These are phyloP conservation scores for Fusarium sp. DNA, from an alignment of 2,329 filamentous ascomycete species.

Conservation along the genomic window DNA sequence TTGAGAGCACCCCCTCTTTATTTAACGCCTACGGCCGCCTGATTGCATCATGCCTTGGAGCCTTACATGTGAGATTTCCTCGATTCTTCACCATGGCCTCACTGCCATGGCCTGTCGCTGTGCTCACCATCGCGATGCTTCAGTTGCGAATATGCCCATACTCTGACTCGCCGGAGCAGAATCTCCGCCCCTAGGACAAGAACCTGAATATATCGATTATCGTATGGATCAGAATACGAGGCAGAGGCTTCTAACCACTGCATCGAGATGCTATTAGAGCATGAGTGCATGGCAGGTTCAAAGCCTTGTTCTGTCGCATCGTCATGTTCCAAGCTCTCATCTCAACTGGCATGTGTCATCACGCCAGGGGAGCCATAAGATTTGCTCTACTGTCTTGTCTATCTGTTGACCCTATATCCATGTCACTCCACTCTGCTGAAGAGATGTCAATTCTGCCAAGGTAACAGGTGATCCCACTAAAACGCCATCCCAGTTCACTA, in stretches of 20 bases:
- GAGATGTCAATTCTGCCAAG: too few relatives aligned
- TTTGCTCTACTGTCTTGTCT: not conserved
- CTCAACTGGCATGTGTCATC: not conserved
- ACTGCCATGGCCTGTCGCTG: not conserved
- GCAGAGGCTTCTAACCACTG: too few relatives aligned
- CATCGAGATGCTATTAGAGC: too few relatives aligned
- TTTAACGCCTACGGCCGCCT: not conserved
- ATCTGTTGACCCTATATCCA: not conserved
- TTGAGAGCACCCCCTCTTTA: not conserved
- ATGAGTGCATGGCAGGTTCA: too few relatives aligned
- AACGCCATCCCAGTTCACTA: not conserved
- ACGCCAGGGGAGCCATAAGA: not conserved
- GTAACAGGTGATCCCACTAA: not conserved
- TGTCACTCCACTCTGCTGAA: not conserved
- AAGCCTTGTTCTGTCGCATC: too few relatives aligned
- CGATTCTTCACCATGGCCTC: slow-evolving; percentile 1
- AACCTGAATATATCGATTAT: not conserved
- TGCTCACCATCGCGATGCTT: slow-evolving; percentile 6
- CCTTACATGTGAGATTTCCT: not conserved
- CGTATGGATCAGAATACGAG: not conserved
- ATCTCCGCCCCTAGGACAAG: slow-evolving; percentile 4
- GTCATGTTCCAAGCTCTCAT: too few relatives aligned
- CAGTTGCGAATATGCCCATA: not conserved
- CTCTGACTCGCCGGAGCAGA: slow-evolving; percentile 17
- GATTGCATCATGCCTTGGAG: not conserved